These are phyloP conservation scores for Yamadazyma spencermartinsiae DNA, from an alignment of 1,139 yeast species.

Conservation along the genomic window DNA sequence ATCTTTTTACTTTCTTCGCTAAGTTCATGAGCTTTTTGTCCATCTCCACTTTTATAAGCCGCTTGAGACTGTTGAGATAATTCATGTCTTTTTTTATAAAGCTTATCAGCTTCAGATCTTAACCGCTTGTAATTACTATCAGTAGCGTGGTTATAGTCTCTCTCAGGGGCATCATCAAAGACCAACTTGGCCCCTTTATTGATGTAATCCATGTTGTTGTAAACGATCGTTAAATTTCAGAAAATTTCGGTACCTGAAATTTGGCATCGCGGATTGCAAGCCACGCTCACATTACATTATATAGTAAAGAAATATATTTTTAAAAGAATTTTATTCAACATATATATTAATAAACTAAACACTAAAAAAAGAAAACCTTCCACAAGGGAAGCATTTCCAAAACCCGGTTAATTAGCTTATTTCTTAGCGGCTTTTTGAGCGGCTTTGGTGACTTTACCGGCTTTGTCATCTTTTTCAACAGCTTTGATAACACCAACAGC, in stretches of 20 bases:
- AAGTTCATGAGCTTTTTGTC: constrained; percentile 66
- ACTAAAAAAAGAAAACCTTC: constrained; percentile 3
- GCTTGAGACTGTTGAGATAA: constrained; percentile 68
- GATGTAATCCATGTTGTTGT: constrained; percentile 16
- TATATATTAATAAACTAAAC: constrained; percentile 4
- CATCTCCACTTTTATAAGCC: constrained; percentile 76
- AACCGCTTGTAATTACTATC: constrained; percentile 65
- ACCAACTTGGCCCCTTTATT: constrained; percentile 43
- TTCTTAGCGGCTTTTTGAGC: constrained; percentile 98
- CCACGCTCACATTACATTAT: no score
- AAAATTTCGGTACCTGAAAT: constrained; percentile 3
- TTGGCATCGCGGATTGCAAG: neutral
- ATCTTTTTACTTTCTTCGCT: constrained; percentile 69
- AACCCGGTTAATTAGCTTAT: constrained; percentile 43
- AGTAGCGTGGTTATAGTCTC: constrained; percentile 72
- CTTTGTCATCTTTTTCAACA: constrained; percentile 92
- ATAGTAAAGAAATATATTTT: no score
- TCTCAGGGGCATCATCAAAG: constrained; percentile 29
- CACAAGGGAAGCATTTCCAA: constrained; percentile 1
- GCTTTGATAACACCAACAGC: constrained; percentile 99
- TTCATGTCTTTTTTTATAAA: constrained; percentile 56
- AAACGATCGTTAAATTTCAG: constrained; percentile 4
- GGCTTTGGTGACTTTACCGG: constrained; percentile 99
- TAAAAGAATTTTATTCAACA: neutral
- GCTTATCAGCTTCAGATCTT: constrained; percentile 68